Base-by-base conservation (phyloP, 352 stramenopile species). In the Globisporangium splendens region DNA sequence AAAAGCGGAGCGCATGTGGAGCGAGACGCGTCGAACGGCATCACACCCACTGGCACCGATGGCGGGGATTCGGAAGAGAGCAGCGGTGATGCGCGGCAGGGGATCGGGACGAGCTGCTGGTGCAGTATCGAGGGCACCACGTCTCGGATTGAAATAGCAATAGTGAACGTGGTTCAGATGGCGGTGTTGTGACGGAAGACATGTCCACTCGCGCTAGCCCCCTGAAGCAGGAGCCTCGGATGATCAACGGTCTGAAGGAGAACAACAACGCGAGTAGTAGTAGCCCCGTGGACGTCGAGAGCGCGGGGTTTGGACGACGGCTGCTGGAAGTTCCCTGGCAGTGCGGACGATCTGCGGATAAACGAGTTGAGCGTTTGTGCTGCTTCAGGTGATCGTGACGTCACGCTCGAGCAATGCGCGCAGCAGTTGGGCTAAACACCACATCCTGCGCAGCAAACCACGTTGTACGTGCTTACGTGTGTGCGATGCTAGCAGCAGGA, bases 381-480 rank as follows among this genome's bases (percentile, higher is more conserved):
- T 6, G 54, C 70, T 44, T 62, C 54, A 24, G 57, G 14, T 22
- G 13, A 56, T 3, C 28, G 46, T 13, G 47, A 31, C 0, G 51
- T 63, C 44, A 80, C 69, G 38, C 71, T 93, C 15, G 73, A 88
- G 50, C 65, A 69, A 53, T 91, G 86, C 64, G 77, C 83, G 44
- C 65, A 71, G 54, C 74, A 82, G 31, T 61, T 93, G 35, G 83
- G 0, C 73, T 93, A 24, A 85, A 61, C 21, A 93, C 82, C 17
- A 75, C 89, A 44, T 81, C 80, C 22, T 91, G 83, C 56, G 75
- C 75, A 0, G 81, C 81, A 17, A 93, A 93, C 60, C 83, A 93
- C 64, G 69, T 92, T 62, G 80, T 80, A 63, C 46, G 72, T 80
- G 5, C 17, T 35, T 28, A 24, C 14, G 21, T 28, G 43, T 28